These are phyloP conservation scores for Plasmodium gallinaceum DNA, from an alignment of 169 alveolate species.

Conservation along the genomic window DNA sequence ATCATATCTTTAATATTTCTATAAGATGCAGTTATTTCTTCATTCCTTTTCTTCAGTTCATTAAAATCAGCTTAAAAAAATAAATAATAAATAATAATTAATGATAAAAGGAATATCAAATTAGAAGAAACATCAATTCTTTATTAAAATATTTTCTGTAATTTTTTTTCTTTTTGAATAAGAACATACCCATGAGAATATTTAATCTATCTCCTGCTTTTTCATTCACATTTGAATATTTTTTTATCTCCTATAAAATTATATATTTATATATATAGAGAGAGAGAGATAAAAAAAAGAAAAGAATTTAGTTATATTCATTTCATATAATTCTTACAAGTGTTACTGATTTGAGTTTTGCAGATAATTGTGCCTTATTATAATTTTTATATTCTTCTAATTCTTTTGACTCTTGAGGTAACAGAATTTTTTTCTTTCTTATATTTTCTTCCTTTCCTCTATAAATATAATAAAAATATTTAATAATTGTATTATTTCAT, in stretches of 20 bases:
- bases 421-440: slow-evolving; percentile 57
- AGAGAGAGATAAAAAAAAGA: too few relatives aligned
- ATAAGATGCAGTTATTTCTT: slow-evolving; percentile 55
- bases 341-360: slow-evolving; percentile 70
- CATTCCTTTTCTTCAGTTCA: slow-evolving; percentile 65
- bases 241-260: slow-evolving; percentile 40
- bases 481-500: background rate
- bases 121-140: background rate
- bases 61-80: slow-evolving; percentile 55
- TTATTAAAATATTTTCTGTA: background rate
- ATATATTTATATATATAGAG: background rate
- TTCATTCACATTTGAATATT: slow-evolving; percentile 70
- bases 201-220: slow-evolving; percentile 75
- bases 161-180: background rate
- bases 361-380: slow-evolving; percentile 51
- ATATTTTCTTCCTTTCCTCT: slow-evolving; percentile 76
- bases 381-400: slow-evolving; percentile 59
- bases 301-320: background rate
- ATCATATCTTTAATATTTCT: slow-evolving; percentile 72
- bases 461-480: background rate
- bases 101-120: background rate
- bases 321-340: slow-evolving; percentile 21
- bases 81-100: slow-evolving; percentile 9
- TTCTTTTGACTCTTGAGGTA: slow-evolving; percentile 66
- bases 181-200: slow-evolving; percentile 55